Conservation (phyloP, 108 stramenopile species). For the Nitzschia putrida region DNA sequence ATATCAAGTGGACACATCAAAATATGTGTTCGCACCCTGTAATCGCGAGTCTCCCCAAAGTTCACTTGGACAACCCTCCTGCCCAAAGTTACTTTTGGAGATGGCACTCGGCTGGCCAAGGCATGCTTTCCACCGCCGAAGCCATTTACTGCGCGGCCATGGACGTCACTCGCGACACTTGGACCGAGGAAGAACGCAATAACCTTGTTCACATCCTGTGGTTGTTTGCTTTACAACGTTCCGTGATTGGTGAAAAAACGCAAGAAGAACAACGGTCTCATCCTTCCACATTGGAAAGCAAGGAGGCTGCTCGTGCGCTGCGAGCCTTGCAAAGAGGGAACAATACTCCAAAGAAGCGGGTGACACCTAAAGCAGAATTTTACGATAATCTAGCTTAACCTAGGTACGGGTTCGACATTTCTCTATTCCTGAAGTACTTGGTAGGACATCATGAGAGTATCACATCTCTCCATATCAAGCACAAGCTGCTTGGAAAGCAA, state of each 20-base stretch:
- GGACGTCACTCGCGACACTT: slow-evolving; percentile 35
- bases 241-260: slow-evolving; percentile 41
- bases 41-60: slow-evolving; percentile 49
- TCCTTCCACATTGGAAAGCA: slow-evolving; percentile 62
- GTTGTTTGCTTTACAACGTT: slow-evolving; percentile 73
- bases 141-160: slow-evolving; percentile 74
- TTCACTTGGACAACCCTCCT: slow-evolving; percentile 67
- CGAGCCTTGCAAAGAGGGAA: slow-evolving; percentile 2
- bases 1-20: slow-evolving; percentile 72
- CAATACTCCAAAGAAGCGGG: not conserved
- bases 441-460: slow-evolving; percentile 36
- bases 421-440: slow-evolving; percentile 29
- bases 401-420: not conserved
- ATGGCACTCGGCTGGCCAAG: slow-evolving; percentile 78
- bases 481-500: slow-evolving; percentile 31
- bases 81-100: slow-evolving; percentile 70
- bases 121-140: slow-evolving; percentile 73
- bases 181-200: slow-evolving; percentile 12
- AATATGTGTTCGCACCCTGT: slow-evolving; percentile 25
- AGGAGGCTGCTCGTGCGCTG: slow-evolving; percentile 34
- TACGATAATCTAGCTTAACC: not conserved
- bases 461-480: slow-evolving; percentile 33
- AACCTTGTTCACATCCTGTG: slow-evolving; percentile 64
- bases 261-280: slow-evolving; percentile 20
- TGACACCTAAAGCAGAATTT: not conserved